Base-by-base conservation (phyloP, 805 yeast genomes). In the Sungouiella thailandica region DNA sequence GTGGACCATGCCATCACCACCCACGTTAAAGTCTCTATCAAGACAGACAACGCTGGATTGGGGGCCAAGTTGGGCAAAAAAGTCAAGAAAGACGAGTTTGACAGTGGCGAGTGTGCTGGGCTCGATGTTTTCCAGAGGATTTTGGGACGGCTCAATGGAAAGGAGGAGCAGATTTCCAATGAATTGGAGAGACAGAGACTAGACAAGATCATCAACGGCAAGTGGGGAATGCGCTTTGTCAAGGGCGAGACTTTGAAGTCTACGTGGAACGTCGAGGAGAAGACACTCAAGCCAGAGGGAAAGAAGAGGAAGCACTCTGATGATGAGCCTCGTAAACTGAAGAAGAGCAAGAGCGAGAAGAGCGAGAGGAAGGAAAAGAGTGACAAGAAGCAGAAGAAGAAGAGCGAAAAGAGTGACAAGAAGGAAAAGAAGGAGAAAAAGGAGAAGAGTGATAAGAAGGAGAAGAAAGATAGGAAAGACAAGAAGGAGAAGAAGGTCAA, bases 91-190 rank as follows among this genome's bases (percentile, higher is more conserved):
- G 93, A 81, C 46, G 85, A 76, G 43, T 78, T 80, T 47, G 87
- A 81, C 47, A 74, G 78, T 43, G 95, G 86, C 37, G 95, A 86
- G 44, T 80, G 90, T 45, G 83, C 88, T 8, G 96, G 97, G 3
- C 68, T 90, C 26, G 97, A 93, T 57, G 95, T 83, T 3, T 90
- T 93, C 55, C 98, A 90, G 63, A 72, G 94, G 47, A 74, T 90
- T 29, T 65, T 90, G 41, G 97, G 97, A 8, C 74, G 88, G 53
- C 70, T 90, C 41, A 90, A 90, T 55, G 97, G 97, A 29, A 83
- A 79, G 46, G 90, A 82, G 50, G 83, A 77, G 22, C 73, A 70
- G 36, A 73, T 83, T 17, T 63, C 65, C 36, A 64, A 75, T 39
- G 89, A 79, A 50, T 59, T 86, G 44, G 90, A 84, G 25, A 68